Evolutionary conservation across 1,284 basidiomycete genomes (phyloP), one percentile per base, ranked within the genome.

Genomic region (Xanthoconium separans): DNA sequence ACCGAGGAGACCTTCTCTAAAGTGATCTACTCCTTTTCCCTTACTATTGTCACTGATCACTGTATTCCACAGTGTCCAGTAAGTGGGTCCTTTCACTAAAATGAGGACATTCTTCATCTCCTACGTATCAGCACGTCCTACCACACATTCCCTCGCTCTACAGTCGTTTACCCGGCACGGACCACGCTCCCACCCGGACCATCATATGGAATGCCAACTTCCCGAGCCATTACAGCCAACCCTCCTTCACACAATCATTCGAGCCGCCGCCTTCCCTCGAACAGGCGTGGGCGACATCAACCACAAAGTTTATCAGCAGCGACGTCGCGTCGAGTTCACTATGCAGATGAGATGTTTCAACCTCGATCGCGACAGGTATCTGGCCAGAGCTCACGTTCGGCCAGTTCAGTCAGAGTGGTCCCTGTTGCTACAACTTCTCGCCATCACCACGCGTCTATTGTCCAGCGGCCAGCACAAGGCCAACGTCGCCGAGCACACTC

Each of bases 91-190:
- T 37, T 58, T 24, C 40, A 47, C 55, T 51, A 47, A 52, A 34
- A 44, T 27, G 50, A 44, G 53, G 43, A 43, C 30, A 13, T 8
- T 48, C 47, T 61, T 63, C 45, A 70, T 53, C 42, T 51, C 52
- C 53, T 39, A 44, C 44, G 29, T 47, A 43, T 48, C 55, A 71
- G 61, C n/a, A 1, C 54, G 18, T 54, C 70, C 37, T 60, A 70
- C 53, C 50, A 69, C 34, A 71, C 63, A 18, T 70, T 69, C 20
- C 65, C 70, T 20, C 68, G 68, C 27, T 59, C 65, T 16, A 12
- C 58, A 3, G 10, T 55, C 11, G 40, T 46, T 37, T 53, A 56
- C 3, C 52, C 44, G 37, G 30, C 31, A 11, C 27, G 33, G 18
- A 30, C 46, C 2, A 34, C 15, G 7, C 36, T 44, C 31, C 24